These are phyloP conservation scores for Pestalotiopsis sp. DNA, from an alignment of 2,329 filamentous ascomycete species.

Conservation along the genomic window DNA sequence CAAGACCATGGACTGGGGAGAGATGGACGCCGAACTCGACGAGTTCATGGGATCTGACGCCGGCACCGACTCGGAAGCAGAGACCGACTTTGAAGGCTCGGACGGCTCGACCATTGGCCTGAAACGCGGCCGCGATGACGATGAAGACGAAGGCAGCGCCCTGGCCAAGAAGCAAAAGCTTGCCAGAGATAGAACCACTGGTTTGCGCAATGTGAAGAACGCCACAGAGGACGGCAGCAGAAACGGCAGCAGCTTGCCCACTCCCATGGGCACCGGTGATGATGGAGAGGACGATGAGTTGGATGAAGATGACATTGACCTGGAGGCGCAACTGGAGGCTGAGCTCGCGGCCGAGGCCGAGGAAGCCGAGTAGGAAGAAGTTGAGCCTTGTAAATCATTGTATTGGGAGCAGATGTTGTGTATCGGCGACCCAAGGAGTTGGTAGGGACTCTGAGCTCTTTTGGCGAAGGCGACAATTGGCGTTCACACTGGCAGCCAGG, in stretches of 20 bases:
- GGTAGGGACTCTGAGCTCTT: neutral
- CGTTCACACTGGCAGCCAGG: conserved; percentile 6
- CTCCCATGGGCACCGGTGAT: conserved; percentile 37
- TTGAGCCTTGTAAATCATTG: conserved; percentile 23
- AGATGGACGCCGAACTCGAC: conserved; percentile 61
- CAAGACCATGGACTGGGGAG: conserved; percentile 32
- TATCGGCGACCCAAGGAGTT: neutral
- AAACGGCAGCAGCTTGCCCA: conserved; percentile 34
- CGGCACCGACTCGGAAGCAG: conserved; percentile 30
- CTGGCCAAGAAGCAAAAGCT: conserved; percentile 43
- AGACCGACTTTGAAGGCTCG: conserved; percentile 21
- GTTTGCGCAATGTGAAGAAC: conserved; percentile 41
- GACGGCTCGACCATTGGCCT: conserved; percentile 31
- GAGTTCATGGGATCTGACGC: conserved; percentile 61
- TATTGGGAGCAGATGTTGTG: conserved; percentile 10
- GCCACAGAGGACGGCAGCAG: conserved; percentile 16
- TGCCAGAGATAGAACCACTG: conserved; percentile 38
- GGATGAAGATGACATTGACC: conserved; percentile 39
- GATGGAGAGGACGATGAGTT: conserved; percentile 38
- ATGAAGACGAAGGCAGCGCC: conserved; percentile 30
- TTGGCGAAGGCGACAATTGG: neutral
- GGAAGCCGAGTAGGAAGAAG: conserved; percentile 23
- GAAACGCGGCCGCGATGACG: conserved; percentile 27
- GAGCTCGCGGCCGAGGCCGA: conserved; percentile 39
- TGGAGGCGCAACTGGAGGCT: conserved; percentile 49